These are phyloP conservation scores for Kingdonia uniflora DNA, from an alignment of 164 flowering plant genomes.

Conservation along the genomic window DNA sequence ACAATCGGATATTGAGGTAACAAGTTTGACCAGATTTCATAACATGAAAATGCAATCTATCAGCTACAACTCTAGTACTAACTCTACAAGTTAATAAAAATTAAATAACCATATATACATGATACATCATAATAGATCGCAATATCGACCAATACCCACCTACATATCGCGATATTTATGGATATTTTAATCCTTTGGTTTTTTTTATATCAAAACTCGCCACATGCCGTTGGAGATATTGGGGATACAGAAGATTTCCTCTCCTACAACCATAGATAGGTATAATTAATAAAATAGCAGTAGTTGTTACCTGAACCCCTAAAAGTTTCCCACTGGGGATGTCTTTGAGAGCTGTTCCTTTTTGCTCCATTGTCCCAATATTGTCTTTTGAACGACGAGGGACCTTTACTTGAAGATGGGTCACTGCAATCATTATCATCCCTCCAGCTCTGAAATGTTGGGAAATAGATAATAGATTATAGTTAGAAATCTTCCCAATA, in stretches of 20 bases:
- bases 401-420: constrained; percentile 30
- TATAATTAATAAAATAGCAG: neutral
- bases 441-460: constrained; percentile 34
- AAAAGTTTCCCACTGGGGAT: constrained; percentile 15
- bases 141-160: too few species aligned
- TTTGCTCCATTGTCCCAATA: constrained; percentile 24
- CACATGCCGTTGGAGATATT: neutral
- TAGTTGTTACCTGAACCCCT: constrained; percentile 43
- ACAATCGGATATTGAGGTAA: too few species aligned
- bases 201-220: too few species aligned
- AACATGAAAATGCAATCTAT: too few species aligned
- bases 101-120: too few species aligned
- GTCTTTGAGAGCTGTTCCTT: constrained; percentile 19
- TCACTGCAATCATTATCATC: constrained; percentile 30
- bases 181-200: too few species aligned
- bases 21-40: too few species aligned
- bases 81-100: too few species aligned
- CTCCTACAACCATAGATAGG: neutral
- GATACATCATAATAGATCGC: too few species aligned
- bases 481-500: constrained; percentile 3
- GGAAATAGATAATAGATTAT: neutral
- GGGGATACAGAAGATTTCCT: neutral
- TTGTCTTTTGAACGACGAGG: constrained; percentile 51
- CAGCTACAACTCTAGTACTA: too few species aligned
- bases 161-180: too few species aligned